These are phyloP conservation scores for Paecilomyces sp. DNA, from an alignment of 2,329 filamentous ascomycete genomes.

Conservation along the genomic window DNA sequence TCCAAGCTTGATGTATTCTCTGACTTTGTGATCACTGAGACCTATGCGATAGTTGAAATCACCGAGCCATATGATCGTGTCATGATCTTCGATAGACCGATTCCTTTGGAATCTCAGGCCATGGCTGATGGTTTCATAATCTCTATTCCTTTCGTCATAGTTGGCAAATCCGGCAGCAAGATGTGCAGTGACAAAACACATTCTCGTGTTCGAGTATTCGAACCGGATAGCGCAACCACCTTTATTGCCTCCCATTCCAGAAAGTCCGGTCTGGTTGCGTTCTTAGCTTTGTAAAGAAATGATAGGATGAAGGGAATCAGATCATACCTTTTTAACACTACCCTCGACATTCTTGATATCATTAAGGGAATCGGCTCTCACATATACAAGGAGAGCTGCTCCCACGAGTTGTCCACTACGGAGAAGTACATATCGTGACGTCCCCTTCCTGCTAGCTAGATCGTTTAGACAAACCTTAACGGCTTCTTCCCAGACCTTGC, in stretches of 20 bases:
- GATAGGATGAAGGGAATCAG: not conserved
- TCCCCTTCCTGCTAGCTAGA: slow-evolving; percentile 56
- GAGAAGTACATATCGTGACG: slow-evolving; percentile 79
- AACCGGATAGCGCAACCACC: slow-evolving; percentile 94
- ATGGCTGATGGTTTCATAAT: slow-evolving; percentile 82
- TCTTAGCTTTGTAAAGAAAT: slow-evolving; percentile 9
- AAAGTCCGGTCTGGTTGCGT: slow-evolving; percentile 64
- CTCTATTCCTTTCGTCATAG: slow-evolving; percentile 90
- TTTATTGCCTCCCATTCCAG: slow-evolving; percentile 96
- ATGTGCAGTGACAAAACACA: slow-evolving; percentile 96
- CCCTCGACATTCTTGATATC: slow-evolving; percentile 96
- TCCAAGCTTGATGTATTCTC: slow-evolving; percentile 62
- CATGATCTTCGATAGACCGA: slow-evolving; percentile 84
- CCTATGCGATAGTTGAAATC: slow-evolving; percentile 99
- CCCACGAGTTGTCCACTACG: slow-evolving; percentile 92
- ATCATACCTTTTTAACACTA: slow-evolving; percentile 71
- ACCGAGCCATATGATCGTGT: slow-evolving; percentile 86
- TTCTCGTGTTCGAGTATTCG: slow-evolving; percentile 84
- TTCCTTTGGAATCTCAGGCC: slow-evolving; percentile 89
- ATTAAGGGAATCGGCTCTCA: slow-evolving; percentile 66
- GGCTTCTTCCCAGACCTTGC: slow-evolving; percentile 77
- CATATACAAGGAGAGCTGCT: slow-evolving; percentile 85
- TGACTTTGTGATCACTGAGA: slow-evolving; percentile 68
- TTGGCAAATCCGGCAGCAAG: slow-evolving; percentile 93
- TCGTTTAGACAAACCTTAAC: slow-evolving; percentile 72